A percentile compares a stretch with the other conserved stretches of the same genome.
Evolutionary conservation across 805 yeast genomes (phyloP).

Genomic region (Yarrowia sp.): DNA sequence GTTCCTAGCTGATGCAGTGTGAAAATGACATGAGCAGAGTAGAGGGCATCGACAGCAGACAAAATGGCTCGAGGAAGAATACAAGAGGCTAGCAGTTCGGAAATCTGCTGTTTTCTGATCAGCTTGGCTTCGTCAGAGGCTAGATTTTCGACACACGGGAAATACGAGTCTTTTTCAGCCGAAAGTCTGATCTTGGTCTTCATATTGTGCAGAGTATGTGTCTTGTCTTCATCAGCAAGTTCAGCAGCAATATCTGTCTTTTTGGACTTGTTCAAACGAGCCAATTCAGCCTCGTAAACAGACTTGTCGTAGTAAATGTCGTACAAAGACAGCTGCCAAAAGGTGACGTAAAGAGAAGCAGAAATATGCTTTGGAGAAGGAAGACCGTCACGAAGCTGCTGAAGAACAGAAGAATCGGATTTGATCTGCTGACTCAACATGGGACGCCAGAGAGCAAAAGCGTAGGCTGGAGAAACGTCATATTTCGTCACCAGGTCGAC

Average conservation of each 20-base stretch:
- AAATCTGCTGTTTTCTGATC: constrained; percentile 1
- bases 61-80: constrained; percentile 71
- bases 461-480: constrained; percentile 49
- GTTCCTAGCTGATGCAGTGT: constrained; percentile 45
- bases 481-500: constrained; percentile 33
- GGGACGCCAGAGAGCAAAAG: constrained; percentile 72
- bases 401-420: constrained; percentile 30
- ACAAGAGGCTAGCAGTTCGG: constrained; percentile 56
- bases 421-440: constrained; percentile 43
- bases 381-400: constrained; percentile 36
- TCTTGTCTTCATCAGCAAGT: constrained; percentile 39
- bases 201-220: constrained; percentile 46
- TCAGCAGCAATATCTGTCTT: constrained; percentile 2
- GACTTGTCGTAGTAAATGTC: constrained; percentile 58
- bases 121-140: constrained; percentile 22
- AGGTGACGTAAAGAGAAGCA: constrained; percentile 50
- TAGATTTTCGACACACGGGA: constrained; percentile 23
- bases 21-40: constrained; percentile 57
- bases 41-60: constrained; percentile 81
- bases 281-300: constrained; percentile 48
- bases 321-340: constrained; percentile 71
- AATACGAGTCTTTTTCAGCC: constrained; percentile 35
- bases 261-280: background rate
- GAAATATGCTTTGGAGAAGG: constrained; percentile 31
- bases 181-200: constrained; percentile 37